Evolutionary conservation across 148 eudicot genomes (phyloP).

Genomic region (Nepenthes mirabilis): DNA sequence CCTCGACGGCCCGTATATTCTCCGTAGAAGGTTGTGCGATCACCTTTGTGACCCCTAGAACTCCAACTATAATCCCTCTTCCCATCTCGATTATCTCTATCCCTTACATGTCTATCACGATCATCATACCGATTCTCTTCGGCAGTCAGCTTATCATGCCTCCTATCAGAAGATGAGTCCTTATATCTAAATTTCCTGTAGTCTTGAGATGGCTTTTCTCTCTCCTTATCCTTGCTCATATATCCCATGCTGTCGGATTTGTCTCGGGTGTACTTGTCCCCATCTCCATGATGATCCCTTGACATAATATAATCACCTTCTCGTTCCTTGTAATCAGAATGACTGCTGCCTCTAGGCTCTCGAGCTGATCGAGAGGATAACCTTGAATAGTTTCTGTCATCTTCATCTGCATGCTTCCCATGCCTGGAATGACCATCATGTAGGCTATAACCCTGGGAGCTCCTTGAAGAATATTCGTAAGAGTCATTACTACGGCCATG

Average conservation of each 20-base stretch:
- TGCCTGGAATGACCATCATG: conserved; percentile 35
- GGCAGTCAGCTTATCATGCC: conserved; percentile 22
- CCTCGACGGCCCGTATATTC: conserved; percentile 18
- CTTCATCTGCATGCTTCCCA: conserved; percentile 45
- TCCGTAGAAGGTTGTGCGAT: conserved; percentile 26
- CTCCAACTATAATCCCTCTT: conserved; percentile 36
- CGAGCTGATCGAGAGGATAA: conserved; percentile 32
- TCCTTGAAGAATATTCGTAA: conserved; percentile 33
- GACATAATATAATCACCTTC: conserved; percentile 37
- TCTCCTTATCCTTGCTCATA: conserved; percentile 1
- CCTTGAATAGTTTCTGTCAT: conserved; percentile 36
- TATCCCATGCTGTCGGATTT: conserved; percentile 36
- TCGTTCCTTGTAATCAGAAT: conserved; percentile 10
- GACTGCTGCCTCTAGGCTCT: conserved; percentile 21
- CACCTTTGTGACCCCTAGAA: conserved; percentile 29
- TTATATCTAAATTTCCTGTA: no score
- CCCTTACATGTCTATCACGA: conserved; percentile 32
- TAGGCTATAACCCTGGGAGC: conserved; percentile 28
- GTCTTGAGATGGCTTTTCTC: no score
- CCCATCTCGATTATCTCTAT: conserved; percentile 39
- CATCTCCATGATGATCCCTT: conserved; percentile 38
- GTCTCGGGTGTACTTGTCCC: conserved; percentile 39
- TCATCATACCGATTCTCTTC: conserved; percentile 24
- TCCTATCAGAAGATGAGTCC: no score
- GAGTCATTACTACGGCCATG: conserved; percentile 39